Evolutionary conservation across 257 asterid species (phyloP).

Genomic region (Cinchona pubescens): DNA sequence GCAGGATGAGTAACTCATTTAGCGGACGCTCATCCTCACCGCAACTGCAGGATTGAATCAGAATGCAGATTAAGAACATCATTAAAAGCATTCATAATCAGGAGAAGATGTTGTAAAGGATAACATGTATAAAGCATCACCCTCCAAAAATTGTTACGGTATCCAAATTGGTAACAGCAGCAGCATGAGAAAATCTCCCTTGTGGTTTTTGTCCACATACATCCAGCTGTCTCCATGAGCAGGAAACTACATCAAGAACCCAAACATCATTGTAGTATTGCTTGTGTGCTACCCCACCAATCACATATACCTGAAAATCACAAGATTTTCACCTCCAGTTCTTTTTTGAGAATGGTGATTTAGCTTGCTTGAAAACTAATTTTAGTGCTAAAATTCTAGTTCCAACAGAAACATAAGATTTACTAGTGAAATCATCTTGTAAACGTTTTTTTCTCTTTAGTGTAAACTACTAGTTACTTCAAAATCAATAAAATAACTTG

Average conservation of each 20-base stretch:
- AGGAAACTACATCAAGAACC: constrained; percentile 58
- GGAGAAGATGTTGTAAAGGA: background rate
- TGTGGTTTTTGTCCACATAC: constrained; percentile 48
- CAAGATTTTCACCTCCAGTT: background rate
- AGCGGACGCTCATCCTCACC: constrained; percentile 95
- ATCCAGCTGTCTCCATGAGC: constrained; percentile 73
- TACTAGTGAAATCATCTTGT: background rate
- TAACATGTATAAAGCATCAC: constrained; percentile 31
- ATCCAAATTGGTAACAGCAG: constrained; percentile 53
- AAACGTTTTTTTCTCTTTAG: background rate
- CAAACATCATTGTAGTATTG: constrained; percentile 76
- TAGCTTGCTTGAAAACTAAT: background rate
- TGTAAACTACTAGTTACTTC: background rate
- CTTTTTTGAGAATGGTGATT: background rate
- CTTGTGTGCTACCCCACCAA: constrained; percentile 91
- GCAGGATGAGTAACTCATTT: constrained; percentile 70
- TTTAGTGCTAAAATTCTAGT: background rate
- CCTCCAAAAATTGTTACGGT: constrained; percentile 77
- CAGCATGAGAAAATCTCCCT: constrained; percentile 90
- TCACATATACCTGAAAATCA: constrained; percentile 56
- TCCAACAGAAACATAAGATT: background rate
- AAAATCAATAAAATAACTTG: constrained; percentile 27
- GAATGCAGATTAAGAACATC: background rate
- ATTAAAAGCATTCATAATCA: constrained; percentile 5
- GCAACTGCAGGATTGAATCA: constrained; percentile 48